Evolutionary conservation across 129 eudicot species (phyloP), one percentile per base, ranked within the genome.

Genomic region (Apium graveolens): DNA sequence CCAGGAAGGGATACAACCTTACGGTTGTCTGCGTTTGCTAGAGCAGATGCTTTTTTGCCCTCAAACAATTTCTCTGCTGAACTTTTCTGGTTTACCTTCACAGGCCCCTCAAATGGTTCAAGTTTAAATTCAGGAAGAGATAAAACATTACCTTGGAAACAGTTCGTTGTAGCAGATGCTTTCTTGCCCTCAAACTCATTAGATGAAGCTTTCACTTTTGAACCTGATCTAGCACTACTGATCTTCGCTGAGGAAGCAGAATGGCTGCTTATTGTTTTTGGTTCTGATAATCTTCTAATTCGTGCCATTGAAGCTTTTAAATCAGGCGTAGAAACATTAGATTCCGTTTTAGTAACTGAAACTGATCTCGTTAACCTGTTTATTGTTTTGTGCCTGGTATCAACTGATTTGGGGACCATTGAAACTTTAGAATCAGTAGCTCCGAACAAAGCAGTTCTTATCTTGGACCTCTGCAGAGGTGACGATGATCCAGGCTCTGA

Each of bases 251-350:
- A 72, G 46, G 88, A 79, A 29, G 60, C 81, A 80, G 82, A 74
- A 74, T 73, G 80, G 29, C 63, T 84, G 85, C 57, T 81, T 78
- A 80, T 76, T 80, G 82, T 77, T 90, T 86, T 94, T 53, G 98
- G 97, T 80, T 94, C 96, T 17, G 98, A 94, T 81, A 94, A 85
- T 84, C 98, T 91, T 87, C 93, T 94, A 60, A 90, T 88, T 46
- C 88, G 88, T 49, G 93, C 85, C 82, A 85, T 76, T 73, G 97
- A 83, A 60, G 90, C 91, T 86, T 93, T 89, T 77, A 91, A 80
- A 81, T 93, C 98, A 82, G 91, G 88, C 24, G 89, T 82, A 70
- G 78, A 78, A 49, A 83, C 80, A 70, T 29, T 81, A 42, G 65
- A 76, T 60, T 84, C 96, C 78, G 80, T 87, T 84, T 86, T 94